Base-by-base conservation (phyloP, 2,329 filamentous ascomycete species). In the Paramyrothecium roridum region DNA sequence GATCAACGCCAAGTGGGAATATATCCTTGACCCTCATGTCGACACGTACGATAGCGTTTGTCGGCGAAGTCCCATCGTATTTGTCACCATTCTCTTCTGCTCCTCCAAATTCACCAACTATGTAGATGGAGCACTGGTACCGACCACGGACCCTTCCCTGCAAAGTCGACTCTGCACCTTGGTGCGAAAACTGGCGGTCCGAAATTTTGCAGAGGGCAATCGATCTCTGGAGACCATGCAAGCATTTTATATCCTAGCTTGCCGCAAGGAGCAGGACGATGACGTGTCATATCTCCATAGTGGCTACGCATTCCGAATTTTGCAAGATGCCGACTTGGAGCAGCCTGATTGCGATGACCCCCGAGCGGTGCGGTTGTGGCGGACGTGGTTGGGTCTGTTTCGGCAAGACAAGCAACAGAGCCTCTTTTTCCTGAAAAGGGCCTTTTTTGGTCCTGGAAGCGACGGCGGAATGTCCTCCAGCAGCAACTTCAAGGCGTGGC, bases 251-350 rank as follows among this genome's bases (percentile, higher is more conserved):
- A 26, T 61, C 3, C 34, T 61, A 3, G 57, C 58, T 3, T 61
- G 57, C 33, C 59, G 57, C 54, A 61, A 61, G 37, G 59, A 61
- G 52, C 48, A 54, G 37, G 59, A 61, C 8, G 57, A 61, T 11
- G 54, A 61, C n/a, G 49, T 61, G 7, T 61, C 59, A 2, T 61
- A 61, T 45, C 52, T 56, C 30, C 57, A 61, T 30, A 59, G 54
- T n/a, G 59, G 54, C 6, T 61, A 61, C 48, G 59, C 56, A 3
- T 58, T 57, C 46, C 57, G 53, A 3, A 52, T 58, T 10, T 56
- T 61, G 12, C 56, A 57, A 21, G 59, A 61, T 46, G 16, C 59
- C 47, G 59, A 61, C 17, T 17, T 58, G 26, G 48, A 59, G 3
- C 52, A 53, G 23, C 47, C n/a, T n/a, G 48, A 58, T 26, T 48